Conservation (phyloP, 495 filamentous ascomycete genomes). For the Halenospora varia region DNA sequence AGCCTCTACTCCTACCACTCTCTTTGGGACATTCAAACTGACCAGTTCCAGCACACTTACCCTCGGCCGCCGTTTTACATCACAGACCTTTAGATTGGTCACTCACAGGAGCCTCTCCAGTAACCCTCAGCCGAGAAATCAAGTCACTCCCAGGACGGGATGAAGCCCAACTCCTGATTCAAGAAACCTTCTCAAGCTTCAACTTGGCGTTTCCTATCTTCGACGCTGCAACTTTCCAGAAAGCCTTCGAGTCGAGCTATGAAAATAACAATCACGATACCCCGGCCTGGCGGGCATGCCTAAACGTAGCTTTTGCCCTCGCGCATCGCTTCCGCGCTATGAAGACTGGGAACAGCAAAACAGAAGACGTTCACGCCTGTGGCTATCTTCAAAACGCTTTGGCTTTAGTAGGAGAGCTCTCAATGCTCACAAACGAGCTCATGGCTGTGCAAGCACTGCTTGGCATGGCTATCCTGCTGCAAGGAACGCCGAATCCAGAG, state of each 20-base stretch:
- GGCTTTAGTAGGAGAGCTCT: constrained; percentile 54
- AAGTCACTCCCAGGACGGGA: constrained; percentile 1
- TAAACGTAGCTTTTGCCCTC: constrained; percentile 2
- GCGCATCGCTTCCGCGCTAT: constrained; percentile 2
- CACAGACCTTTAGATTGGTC: constrained; percentile 17
- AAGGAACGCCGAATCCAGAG: constrained; percentile 93
- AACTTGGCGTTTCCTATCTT: constrained; percentile 3
- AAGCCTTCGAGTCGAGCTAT: constrained; percentile 2
- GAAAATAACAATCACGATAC: constrained; percentile 3
- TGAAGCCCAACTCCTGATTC: constrained; percentile 3
- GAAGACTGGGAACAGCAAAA: constrained; percentile 2
- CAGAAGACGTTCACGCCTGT: constrained; percentile 52
- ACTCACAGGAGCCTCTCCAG: constrained; percentile 8
- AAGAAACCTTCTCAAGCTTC: constrained; percentile 3
- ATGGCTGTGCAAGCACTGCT: constrained; percentile 83
- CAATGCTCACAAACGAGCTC: constrained; percentile 3
- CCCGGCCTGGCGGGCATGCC: constrained; percentile 1
- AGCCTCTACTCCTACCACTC: constrained; percentile 16
- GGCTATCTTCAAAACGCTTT: constrained; percentile 92
- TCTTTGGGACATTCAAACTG: constrained; percentile 13
- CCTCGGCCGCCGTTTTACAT: constrained; percentile 17
- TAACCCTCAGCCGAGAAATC: constrained; percentile 2
- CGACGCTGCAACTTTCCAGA: constrained; percentile 2
- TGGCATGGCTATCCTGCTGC: constrained; percentile 90
- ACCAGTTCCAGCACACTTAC: constrained; percentile 17